Conservation (phyloP, 2,329 filamentous ascomycete genomes). For the Neofusicoccum kwambonambiense region DNA sequence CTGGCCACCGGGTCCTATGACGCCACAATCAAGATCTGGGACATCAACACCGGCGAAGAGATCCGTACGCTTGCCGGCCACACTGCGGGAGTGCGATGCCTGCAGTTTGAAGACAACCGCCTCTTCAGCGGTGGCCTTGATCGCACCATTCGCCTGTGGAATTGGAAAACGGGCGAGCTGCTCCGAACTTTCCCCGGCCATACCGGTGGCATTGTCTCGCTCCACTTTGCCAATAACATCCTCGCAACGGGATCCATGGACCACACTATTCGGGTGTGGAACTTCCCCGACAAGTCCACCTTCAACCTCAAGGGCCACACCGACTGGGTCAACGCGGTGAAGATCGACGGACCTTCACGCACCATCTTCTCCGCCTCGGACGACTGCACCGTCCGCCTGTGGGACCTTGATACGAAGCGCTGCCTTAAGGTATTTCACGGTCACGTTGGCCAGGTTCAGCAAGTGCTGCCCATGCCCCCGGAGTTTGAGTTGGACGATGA, state of each 20-base stretch:
- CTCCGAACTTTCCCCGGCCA: conserved; percentile 80
- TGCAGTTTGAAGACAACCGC: conserved; percentile 91
- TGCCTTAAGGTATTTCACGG: conserved; percentile 79
- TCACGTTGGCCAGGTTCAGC: conserved; percentile 93
- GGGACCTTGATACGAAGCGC: conserved; percentile 82
- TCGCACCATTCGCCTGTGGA: conserved; percentile 88
- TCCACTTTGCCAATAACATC: conserved; percentile 83
- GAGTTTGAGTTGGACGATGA: conserved; percentile 88
- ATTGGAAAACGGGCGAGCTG: conserved; percentile 88
- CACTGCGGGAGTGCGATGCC: conserved; percentile 75
- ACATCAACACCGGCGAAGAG: conserved; percentile 83
- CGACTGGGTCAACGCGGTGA: conserved; percentile 97
- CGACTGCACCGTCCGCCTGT: conserved; percentile 85
- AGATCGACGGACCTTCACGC: conserved; percentile 75
- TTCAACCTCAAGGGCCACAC: conserved; percentile 79
- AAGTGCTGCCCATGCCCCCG: conserved; percentile 77
- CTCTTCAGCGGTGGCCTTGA: conserved; percentile 90
- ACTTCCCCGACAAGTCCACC: conserved; percentile 79
- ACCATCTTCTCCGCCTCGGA: conserved; percentile 93
- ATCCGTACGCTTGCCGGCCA: conserved; percentile 84
- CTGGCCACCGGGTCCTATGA: conserved; percentile 95
- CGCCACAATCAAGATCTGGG: conserved; percentile 92
- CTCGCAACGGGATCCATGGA: conserved; percentile 89
- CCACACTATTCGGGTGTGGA: conserved; percentile 87
- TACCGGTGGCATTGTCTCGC: conserved; percentile 75